phyloP scores from a whole-genome alignment of 2,329 filamentous ascomycete species.

The Colletotrichum scovillei region DNA sequence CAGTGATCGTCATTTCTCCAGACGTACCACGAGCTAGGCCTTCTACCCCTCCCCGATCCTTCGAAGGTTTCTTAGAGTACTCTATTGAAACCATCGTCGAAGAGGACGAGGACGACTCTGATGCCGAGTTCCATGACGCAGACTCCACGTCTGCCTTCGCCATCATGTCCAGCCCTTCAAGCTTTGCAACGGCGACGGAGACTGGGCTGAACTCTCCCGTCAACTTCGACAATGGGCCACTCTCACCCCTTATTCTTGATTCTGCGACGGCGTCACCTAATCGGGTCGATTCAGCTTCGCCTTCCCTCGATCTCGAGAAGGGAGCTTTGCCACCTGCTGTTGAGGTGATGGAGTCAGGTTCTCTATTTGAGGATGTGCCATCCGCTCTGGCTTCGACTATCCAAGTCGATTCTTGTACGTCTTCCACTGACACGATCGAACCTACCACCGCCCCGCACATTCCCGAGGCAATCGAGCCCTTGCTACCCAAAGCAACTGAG shows the following conservation, averaged over 20 bases:
- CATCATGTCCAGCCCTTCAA: constrained; percentile 24
- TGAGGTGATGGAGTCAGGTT: background rate
- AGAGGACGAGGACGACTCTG: constrained; percentile 28
- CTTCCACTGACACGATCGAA: constrained; percentile 16
- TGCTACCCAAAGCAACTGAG: background rate
- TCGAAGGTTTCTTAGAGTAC: constrained; percentile 31
- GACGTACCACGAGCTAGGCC: background rate
- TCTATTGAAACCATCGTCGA: constrained; percentile 25
- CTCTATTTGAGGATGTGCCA: background rate
- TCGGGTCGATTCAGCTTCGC: background rate
- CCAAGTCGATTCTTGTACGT: constrained; percentile 31
- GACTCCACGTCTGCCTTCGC: constrained; percentile 4
- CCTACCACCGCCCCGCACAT: background rate
- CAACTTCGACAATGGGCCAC: constrained; percentile 14
- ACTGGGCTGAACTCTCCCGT: constrained; percentile 24
- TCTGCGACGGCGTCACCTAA: background rate
- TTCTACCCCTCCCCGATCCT: background rate
- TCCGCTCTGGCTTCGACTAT: background rate
- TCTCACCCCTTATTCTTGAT: background rate
- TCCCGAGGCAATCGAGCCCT: constrained; percentile 8
- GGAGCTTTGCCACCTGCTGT: background rate
- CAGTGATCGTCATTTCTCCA: background rate
- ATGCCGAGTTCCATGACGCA: constrained; percentile 27
- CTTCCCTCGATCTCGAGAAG: background rate
- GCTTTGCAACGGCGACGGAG: constrained; percentile 29